Conservation (phyloP, 768 basidiomycete genomes). For the Neoboletus subvelutipes region DNA sequence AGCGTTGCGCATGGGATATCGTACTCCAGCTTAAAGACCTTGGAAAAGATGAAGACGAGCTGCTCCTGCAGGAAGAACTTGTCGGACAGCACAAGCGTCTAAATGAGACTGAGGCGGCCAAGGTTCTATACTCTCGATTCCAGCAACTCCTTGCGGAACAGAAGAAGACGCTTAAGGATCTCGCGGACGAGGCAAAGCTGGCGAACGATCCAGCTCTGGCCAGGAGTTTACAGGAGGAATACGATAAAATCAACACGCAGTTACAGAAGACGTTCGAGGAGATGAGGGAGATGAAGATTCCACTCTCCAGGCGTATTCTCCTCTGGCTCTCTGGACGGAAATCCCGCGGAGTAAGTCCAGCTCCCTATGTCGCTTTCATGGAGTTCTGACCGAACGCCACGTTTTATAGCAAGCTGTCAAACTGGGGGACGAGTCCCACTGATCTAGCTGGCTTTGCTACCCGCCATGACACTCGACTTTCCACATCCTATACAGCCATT, state of each 20-base stretch:
- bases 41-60: neutral
- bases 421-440: neutral
- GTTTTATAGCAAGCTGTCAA: constrained; percentile 5
- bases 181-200: constrained; percentile 18
- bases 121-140: constrained; percentile 14
- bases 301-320: constrained; percentile 8
- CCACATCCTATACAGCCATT: too few species aligned
- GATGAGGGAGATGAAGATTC: constrained; percentile 20
- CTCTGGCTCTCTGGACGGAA: constrained; percentile 8
- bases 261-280: constrained; percentile 23
- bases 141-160: constrained; percentile 21
- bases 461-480: neutral
- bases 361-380: neutral
- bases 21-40: neutral
- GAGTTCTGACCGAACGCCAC: neutral
- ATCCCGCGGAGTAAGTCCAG: constrained; percentile 11
- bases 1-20: neutral
- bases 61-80: constrained; percentile 24
- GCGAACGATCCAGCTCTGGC: constrained; percentile 13
- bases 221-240: constrained; percentile 11
- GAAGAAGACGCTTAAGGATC: constrained; percentile 11
- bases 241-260: constrained; percentile 2
- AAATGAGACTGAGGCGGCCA: constrained; percentile 25
- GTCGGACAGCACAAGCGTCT: constrained; percentile 11
- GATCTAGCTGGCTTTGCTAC: neutral